Evolutionary conservation across 768 basidiomycete genomes (phyloP), one percentile per base, ranked within the genome.

Genomic region (Naganishia vishniacii): DNA sequence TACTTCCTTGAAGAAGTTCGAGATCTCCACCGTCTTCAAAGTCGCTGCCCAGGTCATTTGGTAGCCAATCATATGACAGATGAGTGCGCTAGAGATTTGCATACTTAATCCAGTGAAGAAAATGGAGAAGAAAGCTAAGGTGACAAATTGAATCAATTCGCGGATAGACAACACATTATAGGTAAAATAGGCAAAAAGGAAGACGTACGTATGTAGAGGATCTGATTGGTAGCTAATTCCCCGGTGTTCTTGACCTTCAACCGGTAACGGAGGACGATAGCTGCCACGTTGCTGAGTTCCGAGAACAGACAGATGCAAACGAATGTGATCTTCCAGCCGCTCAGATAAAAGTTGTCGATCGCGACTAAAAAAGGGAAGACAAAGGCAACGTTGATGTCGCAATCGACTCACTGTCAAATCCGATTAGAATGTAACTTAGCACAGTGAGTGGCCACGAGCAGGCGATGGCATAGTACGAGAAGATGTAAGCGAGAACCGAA

Each of bases 211-310:
- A 48, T 48, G 16, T 48, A 48, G 23, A n/a, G 6, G 13, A 48
- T 29, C 29, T 25, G 28, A 9, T 29, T 48, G 9, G 23, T 48
- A 28, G 48, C 48, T 6, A 48, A 48, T 26, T 25, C 26, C 11
- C 48, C 48, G 7, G 25, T 26, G 16, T 48, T 8, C 25, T 25
- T 29, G 23, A 73, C 42, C 37, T 69, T 70, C 20, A 67, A 32
- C 49, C 67, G 67, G 44, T 70, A 68, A 48, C 63, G 64, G 23
- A 71, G 63, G 15, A 63, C 40, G 56, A 69, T 66, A 45, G 62
- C 87, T 0, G 84, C 84, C 44, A 86, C 61, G 66, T 89, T 88
- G 41, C 86, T 85, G 0, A 84, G 81, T 45, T 82, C 83, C 1
- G 86, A 83, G 56, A 73, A 81, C 48, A 88, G 83, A 62, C 23